Base-by-base conservation (phyloP, 345 rosid genomes). In the Eucalyptus tenuipes region DNA sequence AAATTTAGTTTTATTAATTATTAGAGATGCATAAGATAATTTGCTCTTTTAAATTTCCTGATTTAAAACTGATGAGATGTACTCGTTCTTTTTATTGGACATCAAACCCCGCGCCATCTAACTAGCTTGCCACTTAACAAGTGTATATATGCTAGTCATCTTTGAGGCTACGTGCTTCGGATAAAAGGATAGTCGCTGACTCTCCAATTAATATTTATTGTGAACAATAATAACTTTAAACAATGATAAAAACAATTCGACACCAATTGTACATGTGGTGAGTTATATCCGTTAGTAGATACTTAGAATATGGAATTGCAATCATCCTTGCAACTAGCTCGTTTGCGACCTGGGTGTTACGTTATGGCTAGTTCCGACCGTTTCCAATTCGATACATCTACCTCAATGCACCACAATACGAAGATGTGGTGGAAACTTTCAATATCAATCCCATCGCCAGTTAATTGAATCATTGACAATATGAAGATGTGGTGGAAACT, bases 21-120 rank as follows among this genome's bases (percentile, higher is more conserved):
- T 25, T 13, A 12, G 4, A 59, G 66, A 27, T 11, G 66, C 3
- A 59, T 27, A 11, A 57, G 11, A 59, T 25, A 59, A 5, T 59
- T 10, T 5, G n/a, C 0, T 27, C 8, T 59, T 59, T 27, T 27
- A 59, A 27, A 27, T 59, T 25, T 59, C 31, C 31, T 0, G 2
- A 59, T 27, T 59, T 3, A 59, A 52, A 52, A 59, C 16, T 1
- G 2, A 12, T 12, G 31, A 27, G 66, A 59, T 27, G 15, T 59
- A 59, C 66, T 25, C 29, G 7, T 59, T 27, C 31, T 59, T 59
- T 59, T 59, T 59, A 25, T 59, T 59, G 66, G 33, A 13, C 37
- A 29, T n/a, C 16, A n/a, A 64, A 64, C 9, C 31, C 10, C 9
- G 0, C 0, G 31, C 16, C 18, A 13, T 29, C 37, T 64, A 64